Evolutionary conservation across 2,329 filamentous ascomycete species (phyloP).

Genomic region (Akanthomyces lecanii): DNA sequence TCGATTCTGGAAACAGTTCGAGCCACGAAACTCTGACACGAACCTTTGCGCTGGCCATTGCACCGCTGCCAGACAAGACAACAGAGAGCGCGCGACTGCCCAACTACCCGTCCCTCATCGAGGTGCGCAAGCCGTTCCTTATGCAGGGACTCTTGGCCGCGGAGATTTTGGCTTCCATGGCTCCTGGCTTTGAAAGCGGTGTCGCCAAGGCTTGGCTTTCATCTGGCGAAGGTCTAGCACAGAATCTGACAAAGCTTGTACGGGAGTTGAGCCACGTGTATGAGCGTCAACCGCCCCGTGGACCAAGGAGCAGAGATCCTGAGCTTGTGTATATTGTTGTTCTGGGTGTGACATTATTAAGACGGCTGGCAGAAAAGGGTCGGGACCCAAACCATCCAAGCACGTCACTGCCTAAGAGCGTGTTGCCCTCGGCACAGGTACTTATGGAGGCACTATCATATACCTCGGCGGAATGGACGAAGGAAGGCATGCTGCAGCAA

Average conservation of each 20-base stretch:
- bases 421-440: conserved; percentile 63
- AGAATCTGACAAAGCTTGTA: conserved; percentile 72
- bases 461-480: conserved; percentile 59
- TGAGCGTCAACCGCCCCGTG: conserved; percentile 39
- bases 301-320: conserved; percentile 40
- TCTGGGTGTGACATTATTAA: conserved; percentile 64
- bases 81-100: conserved; percentile 51
- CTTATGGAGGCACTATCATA: conserved; percentile 62
- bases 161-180: conserved; percentile 77
- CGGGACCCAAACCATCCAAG: conserved; percentile 50
- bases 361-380: conserved; percentile 64
- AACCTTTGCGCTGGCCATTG: conserved; percentile 81
- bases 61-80: conserved; percentile 69
- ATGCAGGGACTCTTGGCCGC: conserved; percentile 90
- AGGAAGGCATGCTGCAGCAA: conserved; percentile 63
- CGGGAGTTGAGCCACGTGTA: conserved; percentile 65
- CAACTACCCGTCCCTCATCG: conserved; percentile 63
- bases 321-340: conserved; percentile 61
- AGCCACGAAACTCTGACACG: conserved; percentile 79
- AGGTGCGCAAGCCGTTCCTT: conserved; percentile 79
- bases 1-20: conserved; percentile 58
- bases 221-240: conserved; percentile 77
- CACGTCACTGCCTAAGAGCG: conserved; percentile 52
- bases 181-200: conserved; percentile 64
- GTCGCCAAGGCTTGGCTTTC: conserved; percentile 77